Base-by-base conservation (phyloP, 495 filamentous ascomycete species). In the Penicillium mononematosum region DNA sequence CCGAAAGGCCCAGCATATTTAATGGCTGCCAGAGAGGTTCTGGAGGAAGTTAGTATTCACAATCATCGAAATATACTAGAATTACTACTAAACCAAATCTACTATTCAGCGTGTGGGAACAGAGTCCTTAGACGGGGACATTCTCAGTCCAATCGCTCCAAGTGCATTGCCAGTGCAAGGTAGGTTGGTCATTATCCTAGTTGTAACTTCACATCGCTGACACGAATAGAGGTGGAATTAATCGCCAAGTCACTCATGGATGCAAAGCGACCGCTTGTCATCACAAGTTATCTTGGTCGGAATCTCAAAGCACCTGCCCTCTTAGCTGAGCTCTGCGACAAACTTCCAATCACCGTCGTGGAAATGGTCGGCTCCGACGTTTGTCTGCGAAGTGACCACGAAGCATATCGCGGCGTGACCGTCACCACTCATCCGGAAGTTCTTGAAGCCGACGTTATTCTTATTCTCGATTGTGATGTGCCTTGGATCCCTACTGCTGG, bases 331-430 rank as follows among this genome's bases (percentile, higher is more conserved):
- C 71, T 96, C n/a, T 88, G 89, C 20, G 78, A 94, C 66, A 83
- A 76, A 3, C 78, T 96, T 20, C 90, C 90, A 1, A 68, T 96
- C 29, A 75, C 89, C 8, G 89, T 96, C 16, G 75, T 96, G 6
- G 92, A 96, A 67, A 89, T 89, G 4, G 87, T 88, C 22, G 91
- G 90, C 29, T 89, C 88, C 58, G 92, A 96, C 67, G 89, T 96
- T 87, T 92, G 87, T 61, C 93, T 96, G 67, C 89, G 91, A 5
- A 86, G 85, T 11, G 78, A 90, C 50, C 90, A 94, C 56, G 72
- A 73, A 14, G 82, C 75, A 3, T 86, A 86, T 79, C 71, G 93
- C 6, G 90, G 92, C 1, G 70, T 92, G 54, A 75, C 76, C 8
- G 88, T 96, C 60, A 79, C 72, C 24, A 84, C 83, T 11, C 64